Evolutionary conservation across 2,329 filamentous ascomycete genomes (phyloP).

Genomic region (Diaporthe vaccinii): DNA sequence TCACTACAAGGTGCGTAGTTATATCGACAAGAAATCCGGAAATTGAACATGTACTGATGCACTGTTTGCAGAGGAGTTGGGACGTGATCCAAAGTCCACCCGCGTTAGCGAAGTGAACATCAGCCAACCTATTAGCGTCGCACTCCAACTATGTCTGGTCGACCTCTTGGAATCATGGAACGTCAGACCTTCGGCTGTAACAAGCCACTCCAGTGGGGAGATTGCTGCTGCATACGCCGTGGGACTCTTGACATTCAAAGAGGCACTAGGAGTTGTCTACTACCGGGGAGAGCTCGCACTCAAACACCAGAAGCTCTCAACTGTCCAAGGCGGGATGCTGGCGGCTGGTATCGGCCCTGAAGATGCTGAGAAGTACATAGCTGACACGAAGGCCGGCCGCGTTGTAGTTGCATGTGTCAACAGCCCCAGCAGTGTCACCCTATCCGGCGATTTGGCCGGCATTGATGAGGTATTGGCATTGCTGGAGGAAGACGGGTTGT

Average conservation of each 20-base stretch:
- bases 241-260: constrained; percentile 36
- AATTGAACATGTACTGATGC: background rate
- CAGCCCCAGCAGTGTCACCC: constrained; percentile 49
- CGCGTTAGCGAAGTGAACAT: constrained; percentile 50
- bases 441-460: constrained; percentile 49
- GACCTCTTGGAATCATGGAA: constrained; percentile 51
- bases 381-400: background rate
- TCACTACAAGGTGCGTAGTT: constrained; percentile 37
- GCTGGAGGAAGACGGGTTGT: constrained; percentile 46
- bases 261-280: constrained; percentile 2
- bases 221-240: constrained; percentile 57
- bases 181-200: constrained; percentile 49
- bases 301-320: constrained; percentile 31
- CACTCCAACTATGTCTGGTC: constrained; percentile 60
- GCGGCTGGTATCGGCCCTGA: background rate
- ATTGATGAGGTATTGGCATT: constrained; percentile 45
- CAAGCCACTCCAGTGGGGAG: constrained; percentile 57
- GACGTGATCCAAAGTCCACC: constrained; percentile 40
- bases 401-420: constrained; percentile 37
- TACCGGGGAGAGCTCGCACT: background rate
- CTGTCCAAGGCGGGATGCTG: constrained; percentile 17
- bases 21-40: background rate
- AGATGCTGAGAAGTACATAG: constrained; percentile 20
- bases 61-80: constrained; percentile 34
- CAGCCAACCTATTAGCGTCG: constrained; percentile 57